These are phyloP conservation scores for Dendrobium officinale DNA, from an alignment of 106 monocot species.

Conservation along the genomic window DNA sequence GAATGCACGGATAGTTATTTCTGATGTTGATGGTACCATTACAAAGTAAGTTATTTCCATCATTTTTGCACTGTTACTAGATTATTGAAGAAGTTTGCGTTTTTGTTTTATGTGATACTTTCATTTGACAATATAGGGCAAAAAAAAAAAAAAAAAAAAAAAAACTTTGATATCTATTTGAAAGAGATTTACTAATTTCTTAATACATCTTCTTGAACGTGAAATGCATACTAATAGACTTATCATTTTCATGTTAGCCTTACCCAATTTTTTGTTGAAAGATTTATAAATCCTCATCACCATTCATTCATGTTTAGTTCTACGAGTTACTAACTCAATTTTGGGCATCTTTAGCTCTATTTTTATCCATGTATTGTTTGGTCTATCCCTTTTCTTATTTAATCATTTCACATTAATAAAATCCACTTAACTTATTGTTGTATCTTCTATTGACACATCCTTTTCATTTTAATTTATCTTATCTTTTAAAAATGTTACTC, in stretches of 20 bases:
- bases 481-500: not conserved
- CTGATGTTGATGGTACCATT: conserved; percentile 98
- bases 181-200: not conserved
- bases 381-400: not conserved
- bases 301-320: no score
- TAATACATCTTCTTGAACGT: not conserved
- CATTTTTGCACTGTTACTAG: not conserved
- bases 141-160: not conserved
- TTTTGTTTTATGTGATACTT: not conserved
- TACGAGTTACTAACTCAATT: not conserved
- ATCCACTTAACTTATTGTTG: not conserved
- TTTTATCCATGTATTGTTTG: not conserved
- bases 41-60: conserved; percentile 56
- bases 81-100: not conserved
- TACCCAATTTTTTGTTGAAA: not conserved
- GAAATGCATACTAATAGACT: no score
- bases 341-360: not conserved
- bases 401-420: not conserved
- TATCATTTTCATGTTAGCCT: not conserved
- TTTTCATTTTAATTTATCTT: not conserved
- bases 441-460: not conserved
- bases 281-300: no score
- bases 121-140: not conserved
- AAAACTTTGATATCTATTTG: not conserved
- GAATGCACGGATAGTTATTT: conserved; percentile 96